Conservation (phyloP, 208 protist genomes). For the Leishmania guyanensis region DNA sequence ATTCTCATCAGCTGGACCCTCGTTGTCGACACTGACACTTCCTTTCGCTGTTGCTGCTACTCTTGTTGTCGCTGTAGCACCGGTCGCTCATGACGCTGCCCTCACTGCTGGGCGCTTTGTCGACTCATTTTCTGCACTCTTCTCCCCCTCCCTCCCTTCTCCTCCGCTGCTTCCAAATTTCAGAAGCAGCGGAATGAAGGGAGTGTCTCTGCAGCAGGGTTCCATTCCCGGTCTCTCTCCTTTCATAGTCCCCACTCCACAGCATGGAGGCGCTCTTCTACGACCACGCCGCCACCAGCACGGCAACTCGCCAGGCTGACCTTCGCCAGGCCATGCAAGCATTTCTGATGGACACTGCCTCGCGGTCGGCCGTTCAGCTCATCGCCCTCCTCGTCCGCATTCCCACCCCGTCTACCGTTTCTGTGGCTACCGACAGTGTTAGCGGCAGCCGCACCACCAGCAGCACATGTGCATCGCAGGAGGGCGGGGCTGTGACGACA, state of each 20-base stretch:
- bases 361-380: slow-evolving; percentile 22
- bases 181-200: not conserved
- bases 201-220: not conserved
- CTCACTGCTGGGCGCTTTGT: not conserved
- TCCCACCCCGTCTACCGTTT: slow-evolving; percentile 25
- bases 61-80: not conserved
- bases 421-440: not conserved
- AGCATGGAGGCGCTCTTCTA: slow-evolving; percentile 39
- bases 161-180: not conserved
- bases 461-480: not conserved
- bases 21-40: not conserved
- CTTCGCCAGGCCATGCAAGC: slow-evolving; percentile 35
- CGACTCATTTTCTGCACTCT: not conserved
- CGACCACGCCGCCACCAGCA: slow-evolving; percentile 21
- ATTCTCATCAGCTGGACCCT: not conserved
- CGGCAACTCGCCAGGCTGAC: slow-evolving; percentile 14
- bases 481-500: not conserved
- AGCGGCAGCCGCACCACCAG: not conserved
- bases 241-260: not conserved
- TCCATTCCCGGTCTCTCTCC: not conserved
- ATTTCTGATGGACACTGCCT: slow-evolving; percentile 31
- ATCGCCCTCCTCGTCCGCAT: slow-evolving; percentile 40
- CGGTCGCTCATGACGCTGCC: not conserved
- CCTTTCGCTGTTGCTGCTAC: not conserved
- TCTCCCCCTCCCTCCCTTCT: no score